Percentiles rank a stretch among this genome's conserved stretches.
phyloP scores from a whole-genome alignment of 768 basidiomycete species.

The Collybiopsis luxurians region DNA sequence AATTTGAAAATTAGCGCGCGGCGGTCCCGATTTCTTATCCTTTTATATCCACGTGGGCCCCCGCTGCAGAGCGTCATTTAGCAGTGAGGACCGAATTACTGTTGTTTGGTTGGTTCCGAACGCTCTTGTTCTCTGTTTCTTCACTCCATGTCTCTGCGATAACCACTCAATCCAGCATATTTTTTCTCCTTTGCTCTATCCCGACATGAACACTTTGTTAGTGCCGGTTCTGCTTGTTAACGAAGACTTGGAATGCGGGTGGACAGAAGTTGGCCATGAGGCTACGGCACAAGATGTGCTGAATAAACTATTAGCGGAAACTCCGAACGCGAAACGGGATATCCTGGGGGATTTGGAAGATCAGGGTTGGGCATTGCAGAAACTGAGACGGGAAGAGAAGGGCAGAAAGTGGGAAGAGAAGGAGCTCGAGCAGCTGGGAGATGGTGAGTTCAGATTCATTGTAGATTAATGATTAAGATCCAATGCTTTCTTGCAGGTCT shows the following conservation, averaged over 20 bases:
- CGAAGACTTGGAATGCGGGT: slow-evolving; percentile 53
- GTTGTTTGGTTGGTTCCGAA: not conserved
- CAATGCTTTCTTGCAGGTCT: slow-evolving; percentile 38
- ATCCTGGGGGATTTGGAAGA: slow-evolving; percentile 57
- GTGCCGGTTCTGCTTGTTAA: slow-evolving; percentile 60
- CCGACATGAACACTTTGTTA: not conserved
- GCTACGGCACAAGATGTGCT: slow-evolving; percentile 63
- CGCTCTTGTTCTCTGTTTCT: slow-evolving; percentile 13
- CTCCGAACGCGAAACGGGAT: slow-evolving; percentile 41
- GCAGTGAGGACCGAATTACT: not conserved
- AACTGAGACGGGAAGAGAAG: slow-evolving; percentile 51
- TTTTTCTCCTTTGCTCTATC: not conserved
- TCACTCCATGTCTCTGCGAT: slow-evolving; percentile 28
- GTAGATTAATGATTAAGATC: not conserved
- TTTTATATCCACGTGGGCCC: slow-evolving; percentile 41
- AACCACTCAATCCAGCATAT: slow-evolving; percentile 4
- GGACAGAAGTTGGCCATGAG: slow-evolving; percentile 47
- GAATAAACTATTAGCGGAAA: slow-evolving; percentile 44
- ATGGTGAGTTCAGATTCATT: slow-evolving; percentile 42
- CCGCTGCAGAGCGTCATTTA: slow-evolving; percentile 50
- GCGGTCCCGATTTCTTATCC: slow-evolving; percentile 1
- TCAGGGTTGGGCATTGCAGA: slow-evolving; percentile 68
- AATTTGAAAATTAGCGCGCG: not conserved
- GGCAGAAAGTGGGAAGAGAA: slow-evolving; percentile 72
- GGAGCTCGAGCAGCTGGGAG: slow-evolving; percentile 61